Evolutionary conservation across 495 filamentous ascomycete species (phyloP), one percentile per base, ranked within the genome.

Genomic region (Clohesyomyces aquaticus): DNA sequence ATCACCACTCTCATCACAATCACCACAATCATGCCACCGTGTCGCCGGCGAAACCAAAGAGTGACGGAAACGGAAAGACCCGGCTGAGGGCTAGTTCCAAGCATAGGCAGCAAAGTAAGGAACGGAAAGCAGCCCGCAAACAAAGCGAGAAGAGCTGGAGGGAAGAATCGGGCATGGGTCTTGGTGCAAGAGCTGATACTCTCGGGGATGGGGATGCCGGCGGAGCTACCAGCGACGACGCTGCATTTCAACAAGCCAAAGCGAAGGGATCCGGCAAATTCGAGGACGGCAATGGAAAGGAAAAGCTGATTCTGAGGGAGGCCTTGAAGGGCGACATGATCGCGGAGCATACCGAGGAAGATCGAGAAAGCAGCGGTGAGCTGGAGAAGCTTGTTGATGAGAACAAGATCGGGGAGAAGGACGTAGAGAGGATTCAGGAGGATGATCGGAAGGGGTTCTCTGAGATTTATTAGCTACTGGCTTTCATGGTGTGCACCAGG

Each of bases 101-200:
- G 52, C 58, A 59, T 8, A 28, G 68, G 14, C 63, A 61, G 35
- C 52, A 53, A 41, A 62, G 52, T 26, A 56, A 63, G 49, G 59
- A 62, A 1, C 63, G 61, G n/a, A 67, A 66, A 38, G 32, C 69
- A n/a, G 38, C 35, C 46, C 55, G 57, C 51, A 73, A 47, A 57
- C 69, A 49, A 64, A 73, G 46, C 29, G 69, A 74, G 48, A 66
- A 72, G 56, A 63, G 62, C 9, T 77, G 74, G 76, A 69, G 53
- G 48, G 59, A 60, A 11, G 73, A 77, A 63, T 71, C 65, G 8
- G 76, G 76, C 42, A 78, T 78, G 76, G 72, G 73, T 0, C 21
- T 28, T 12, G 75, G 74, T 4, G 67, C 65, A 46, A 53, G 68
- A n/a, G 76, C 76, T 19, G 76, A 78, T 66, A 59, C 71, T 18